phyloP scores from a whole-genome alignment of 176 grass and related monocot species.

The Secale cereale region DNA sequence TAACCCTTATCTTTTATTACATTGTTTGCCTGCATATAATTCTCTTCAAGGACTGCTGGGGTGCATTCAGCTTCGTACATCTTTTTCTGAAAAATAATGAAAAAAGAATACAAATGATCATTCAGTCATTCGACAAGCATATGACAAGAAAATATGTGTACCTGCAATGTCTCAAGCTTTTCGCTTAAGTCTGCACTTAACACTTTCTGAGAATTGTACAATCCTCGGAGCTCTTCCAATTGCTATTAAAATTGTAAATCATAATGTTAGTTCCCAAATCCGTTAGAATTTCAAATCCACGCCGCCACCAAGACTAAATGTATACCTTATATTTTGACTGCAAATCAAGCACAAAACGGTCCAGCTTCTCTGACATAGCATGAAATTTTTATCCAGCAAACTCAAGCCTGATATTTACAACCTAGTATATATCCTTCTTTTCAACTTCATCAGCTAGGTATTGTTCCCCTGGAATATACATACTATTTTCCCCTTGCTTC shows the following conservation, averaged over 20 bases:
- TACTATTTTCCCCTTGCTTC: no score
- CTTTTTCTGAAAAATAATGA: conserved; percentile 45
- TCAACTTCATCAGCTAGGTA: conserved; percentile 72
- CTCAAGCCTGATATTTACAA: background rate
- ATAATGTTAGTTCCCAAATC: background rate
- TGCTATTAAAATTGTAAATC: conserved; percentile 39
- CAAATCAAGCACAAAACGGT: conserved; percentile 58
- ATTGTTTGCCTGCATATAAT: conserved; percentile 45
- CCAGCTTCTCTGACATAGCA: conserved; percentile 69
- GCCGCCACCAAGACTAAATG: background rate
- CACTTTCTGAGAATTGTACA: conserved; percentile 62
- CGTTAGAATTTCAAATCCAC: background rate
- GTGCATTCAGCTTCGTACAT: conserved; percentile 51
- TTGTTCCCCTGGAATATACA: conserved; percentile 78
- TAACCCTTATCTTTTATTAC: no score
- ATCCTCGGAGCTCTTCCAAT: conserved; percentile 56
- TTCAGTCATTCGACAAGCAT: background rate
- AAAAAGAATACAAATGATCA: background rate
- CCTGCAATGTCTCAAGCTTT: conserved; percentile 50
- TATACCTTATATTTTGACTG: conserved; percentile 75
- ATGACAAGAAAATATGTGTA: conserved; percentile 9
- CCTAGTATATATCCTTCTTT: conserved; percentile 39
- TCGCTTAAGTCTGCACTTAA: conserved; percentile 49
- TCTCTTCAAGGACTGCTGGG: conserved; percentile 54
- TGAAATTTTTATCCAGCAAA: conserved; percentile 24